phyloP scores from a whole-genome alignment of 768 basidiomycete genomes.

The Lactarius vividus region DNA sequence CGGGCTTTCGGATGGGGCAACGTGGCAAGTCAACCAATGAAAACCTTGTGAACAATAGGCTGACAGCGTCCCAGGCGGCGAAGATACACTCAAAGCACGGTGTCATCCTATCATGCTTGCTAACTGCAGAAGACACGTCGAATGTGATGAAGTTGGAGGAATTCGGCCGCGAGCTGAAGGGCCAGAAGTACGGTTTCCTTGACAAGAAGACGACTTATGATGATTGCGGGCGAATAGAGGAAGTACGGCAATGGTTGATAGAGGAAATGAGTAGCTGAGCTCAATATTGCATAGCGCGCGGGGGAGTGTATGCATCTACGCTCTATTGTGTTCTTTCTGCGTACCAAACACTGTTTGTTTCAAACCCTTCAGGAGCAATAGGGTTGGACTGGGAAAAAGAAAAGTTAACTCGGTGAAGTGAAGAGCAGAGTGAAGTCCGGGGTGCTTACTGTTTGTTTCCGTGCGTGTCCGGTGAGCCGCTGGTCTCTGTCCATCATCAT shows the following conservation, averaged over 20 bases:
- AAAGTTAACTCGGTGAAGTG: not conserved
- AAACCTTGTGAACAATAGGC: conserved; percentile 1
- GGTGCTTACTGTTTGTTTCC: conserved; percentile 79
- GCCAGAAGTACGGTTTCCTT: conserved; percentile 42
- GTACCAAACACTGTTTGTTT: conserved; percentile 72
- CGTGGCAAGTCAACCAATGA: conserved; percentile 36
- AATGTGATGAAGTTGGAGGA: conserved; percentile 29
- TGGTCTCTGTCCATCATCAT: conserved; percentile 96
- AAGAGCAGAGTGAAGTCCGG: conserved; percentile 1
- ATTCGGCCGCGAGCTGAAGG: conserved; percentile 34
- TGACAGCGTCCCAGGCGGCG: conserved; percentile 36
- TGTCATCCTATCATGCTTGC: conserved; percentile 49
- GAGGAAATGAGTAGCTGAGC: conserved; percentile 34
- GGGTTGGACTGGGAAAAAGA: conserved; percentile 53
- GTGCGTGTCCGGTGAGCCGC: conserved; percentile 78
- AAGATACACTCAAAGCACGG: conserved; percentile 65
- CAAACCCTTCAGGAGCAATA: conserved; percentile 64
- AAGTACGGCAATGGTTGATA: conserved; percentile 36
- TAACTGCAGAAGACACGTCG: conserved; percentile 24
- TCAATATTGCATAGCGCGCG: not conserved
- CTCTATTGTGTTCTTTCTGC: conserved; percentile 38
- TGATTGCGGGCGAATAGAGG: conserved; percentile 19
- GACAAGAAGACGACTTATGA: conserved; percentile 29
- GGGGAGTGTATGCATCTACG: conserved; percentile 5
- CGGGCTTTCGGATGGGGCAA: conserved; percentile 40